These are phyloP conservation scores for Colletotrichum neosansevieriae DNA, from an alignment of 2,329 filamentous ascomycete species.

Conservation along the genomic window DNA sequence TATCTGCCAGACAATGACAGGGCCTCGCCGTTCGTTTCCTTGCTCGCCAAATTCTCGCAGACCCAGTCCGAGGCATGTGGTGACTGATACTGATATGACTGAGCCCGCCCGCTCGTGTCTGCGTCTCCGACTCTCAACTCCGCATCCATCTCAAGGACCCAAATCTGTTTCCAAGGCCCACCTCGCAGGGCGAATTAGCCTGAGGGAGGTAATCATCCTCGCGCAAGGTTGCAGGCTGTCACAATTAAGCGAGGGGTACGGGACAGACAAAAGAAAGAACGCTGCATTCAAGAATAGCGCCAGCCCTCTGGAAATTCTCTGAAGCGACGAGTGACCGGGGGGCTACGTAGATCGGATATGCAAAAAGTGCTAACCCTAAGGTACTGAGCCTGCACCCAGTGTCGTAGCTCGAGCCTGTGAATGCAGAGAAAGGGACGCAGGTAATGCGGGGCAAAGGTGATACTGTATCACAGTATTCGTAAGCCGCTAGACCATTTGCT, in stretches of 20 bases:
- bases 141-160: conserved; percentile 22
- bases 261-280: conserved; percentile 22
- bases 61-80: not conserved
- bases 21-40: conserved; percentile 1
- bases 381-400: not conserved
- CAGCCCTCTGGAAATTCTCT: conserved; percentile 22
- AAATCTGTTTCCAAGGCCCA: conserved; percentile 16
- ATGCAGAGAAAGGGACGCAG: not conserved
- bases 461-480: not conserved
- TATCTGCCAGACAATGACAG: not conserved
- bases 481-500: too few relatives aligned
- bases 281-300: conserved; percentile 1
- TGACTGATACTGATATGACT: conserved; percentile 1
- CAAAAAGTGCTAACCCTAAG: conserved; percentile 1
- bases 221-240: conserved; percentile 31
- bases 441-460: conserved; percentile 14
- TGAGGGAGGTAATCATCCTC: conserved; percentile 24
- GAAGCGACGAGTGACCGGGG: not conserved
- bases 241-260: conserved; percentile 31
- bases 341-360: not conserved
- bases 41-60: conserved; percentile 1
- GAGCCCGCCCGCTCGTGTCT: not conserved
- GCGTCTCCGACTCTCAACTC: conserved; percentile 20
- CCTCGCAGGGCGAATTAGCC: conserved; percentile 28
- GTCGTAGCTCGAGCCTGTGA: too few relatives aligned